Evolutionary conservation across 768 basidiomycete genomes (phyloP).

Genomic region (Pleurotus eryngii): DNA sequence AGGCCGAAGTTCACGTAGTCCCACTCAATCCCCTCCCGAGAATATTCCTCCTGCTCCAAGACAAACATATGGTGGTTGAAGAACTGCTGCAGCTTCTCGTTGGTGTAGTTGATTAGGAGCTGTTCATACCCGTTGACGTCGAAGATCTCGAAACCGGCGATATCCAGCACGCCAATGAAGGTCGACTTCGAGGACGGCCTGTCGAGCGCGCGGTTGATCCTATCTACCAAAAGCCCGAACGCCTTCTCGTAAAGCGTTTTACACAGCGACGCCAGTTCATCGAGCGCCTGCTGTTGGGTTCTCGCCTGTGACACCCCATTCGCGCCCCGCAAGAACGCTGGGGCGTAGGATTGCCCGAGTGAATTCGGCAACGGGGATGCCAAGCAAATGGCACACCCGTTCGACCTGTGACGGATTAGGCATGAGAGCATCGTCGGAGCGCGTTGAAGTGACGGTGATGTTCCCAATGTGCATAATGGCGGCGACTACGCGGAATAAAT

Average conservation of each 20-base stretch:
- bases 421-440: slow-evolving; percentile 78
- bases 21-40: slow-evolving; percentile 96
- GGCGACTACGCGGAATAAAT: slow-evolving; percentile 92
- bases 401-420: slow-evolving; percentile 82
- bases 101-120: slow-evolving; percentile 97
- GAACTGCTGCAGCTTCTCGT: slow-evolving; percentile 97
- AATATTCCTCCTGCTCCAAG: slow-evolving; percentile 97
- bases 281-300: slow-evolving; percentile 86
- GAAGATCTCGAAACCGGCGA: slow-evolving; percentile 98
- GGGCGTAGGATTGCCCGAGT: slow-evolving; percentile 86
- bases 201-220: slow-evolving; percentile 92
- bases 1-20: slow-evolving; percentile 97
- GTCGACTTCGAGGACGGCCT: slow-evolving; percentile 88
- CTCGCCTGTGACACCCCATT: slow-evolving; percentile 97
- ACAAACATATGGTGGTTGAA: slow-evolving; percentile 99
- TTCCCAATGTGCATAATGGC: slow-evolving; percentile 96
- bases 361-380: slow-evolving; percentile 84
- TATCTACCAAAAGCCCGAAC: slow-evolving; percentile 89
- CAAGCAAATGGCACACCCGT: slow-evolving; percentile 87
- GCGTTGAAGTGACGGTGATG: slow-evolving; percentile 74
- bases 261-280: slow-evolving; percentile 87
- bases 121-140: slow-evolving; percentile 95
- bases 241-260: slow-evolving; percentile 98
- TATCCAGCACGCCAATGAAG: slow-evolving; percentile 98
- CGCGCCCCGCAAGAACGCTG: slow-evolving; percentile 88